Base-by-base conservation (phyloP, 306 rosid genomes). In the Betula pendula region DNA sequence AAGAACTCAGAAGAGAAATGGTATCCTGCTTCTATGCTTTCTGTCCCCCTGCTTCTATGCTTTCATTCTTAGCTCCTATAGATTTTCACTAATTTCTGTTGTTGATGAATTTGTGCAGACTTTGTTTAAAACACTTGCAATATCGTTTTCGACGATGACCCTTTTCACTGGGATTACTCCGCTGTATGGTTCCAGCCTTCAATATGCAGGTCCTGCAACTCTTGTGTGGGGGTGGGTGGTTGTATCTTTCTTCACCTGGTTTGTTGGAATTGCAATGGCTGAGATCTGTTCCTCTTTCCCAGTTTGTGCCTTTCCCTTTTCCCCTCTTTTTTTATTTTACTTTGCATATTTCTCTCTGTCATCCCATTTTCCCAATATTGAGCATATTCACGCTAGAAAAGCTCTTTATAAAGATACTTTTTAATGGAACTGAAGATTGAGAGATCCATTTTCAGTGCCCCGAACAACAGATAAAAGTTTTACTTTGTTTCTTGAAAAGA, bases 101-200 rank as follows among this genome's bases (percentile, higher is more conserved):
- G 44, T 72, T 35, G 11, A 10, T 75, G 48, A 10, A 47, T 59
- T 49, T 71, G 51, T 85, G 87, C 92, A 93, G 98, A 89, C 92
- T 68, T 4, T 93, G 89, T 93, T 93, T 87, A 93, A 93, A 77
- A 90, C 98, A 44, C 88, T 93, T 51, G 96, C 98, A n/a, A 90
- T 93, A 80, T 86, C 94, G 44, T 93, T 93, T 74, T 93, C 97
- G 38, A 89, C 94, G 4, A 90, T 93, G 96, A 88, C 94, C 14
- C 91, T 93, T 71, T 93, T 93, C 88, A 90, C 94, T n/a, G 98
- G 98, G 79, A 93, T 93, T n/a, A 93, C 98, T 68, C 98, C 98
- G 38, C 83, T 93, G 27, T 93, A 86, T 82, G 98, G 96, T 66
- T 85, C 94, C 27, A 93, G 96, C 75, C 91, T 93, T 72, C 87